Evolutionary conservation across 139 green algal species (phyloP).

Genomic region (Zygnema circumcarinatum): DNA sequence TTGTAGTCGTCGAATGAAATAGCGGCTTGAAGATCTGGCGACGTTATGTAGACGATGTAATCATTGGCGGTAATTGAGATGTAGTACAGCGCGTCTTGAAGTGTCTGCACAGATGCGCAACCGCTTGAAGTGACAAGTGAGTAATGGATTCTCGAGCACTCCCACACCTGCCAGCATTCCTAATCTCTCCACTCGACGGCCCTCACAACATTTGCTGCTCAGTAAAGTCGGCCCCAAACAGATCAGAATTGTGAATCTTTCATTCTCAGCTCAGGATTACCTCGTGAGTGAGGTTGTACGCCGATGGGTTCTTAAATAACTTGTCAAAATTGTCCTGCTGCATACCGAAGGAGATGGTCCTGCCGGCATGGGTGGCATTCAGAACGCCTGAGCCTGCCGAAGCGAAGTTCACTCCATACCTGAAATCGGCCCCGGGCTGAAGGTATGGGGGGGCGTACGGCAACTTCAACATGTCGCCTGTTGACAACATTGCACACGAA

Average conservation of each 20-base stretch:
- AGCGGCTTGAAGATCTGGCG: not conserved
- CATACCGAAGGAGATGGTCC: not conserved
- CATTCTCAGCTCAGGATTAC: too few relatives aligned
- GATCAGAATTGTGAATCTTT: not conserved
- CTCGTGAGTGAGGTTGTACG: conserved; percentile 10
- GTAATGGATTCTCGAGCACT: too few relatives aligned
- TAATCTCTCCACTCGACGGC: too few relatives aligned
- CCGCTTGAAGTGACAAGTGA: not conserved
- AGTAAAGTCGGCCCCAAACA: not conserved
- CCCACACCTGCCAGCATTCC: too few relatives aligned
- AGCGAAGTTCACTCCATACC: conserved; percentile 18
- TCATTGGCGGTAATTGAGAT: conserved; percentile 24
- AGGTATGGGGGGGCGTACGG: conserved; percentile 12
- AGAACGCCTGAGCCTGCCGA: conserved; percentile 6
- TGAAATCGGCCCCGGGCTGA: conserved; percentile 22
- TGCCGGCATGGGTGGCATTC: not conserved
- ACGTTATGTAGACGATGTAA: not conserved
- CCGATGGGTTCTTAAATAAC: not conserved
- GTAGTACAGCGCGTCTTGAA: conserved; percentile 4
- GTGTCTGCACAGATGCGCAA: conserved; percentile 10
- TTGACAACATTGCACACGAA: not conserved
- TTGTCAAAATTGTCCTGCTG: conserved; percentile 13
- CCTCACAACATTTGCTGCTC: not conserved
- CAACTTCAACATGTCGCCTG: conserved; percentile 1
- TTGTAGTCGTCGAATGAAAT: not conserved